Base-by-base conservation (phyloP, 2,329 filamentous ascomycete species). In the Thelonectria discophora region DNA sequence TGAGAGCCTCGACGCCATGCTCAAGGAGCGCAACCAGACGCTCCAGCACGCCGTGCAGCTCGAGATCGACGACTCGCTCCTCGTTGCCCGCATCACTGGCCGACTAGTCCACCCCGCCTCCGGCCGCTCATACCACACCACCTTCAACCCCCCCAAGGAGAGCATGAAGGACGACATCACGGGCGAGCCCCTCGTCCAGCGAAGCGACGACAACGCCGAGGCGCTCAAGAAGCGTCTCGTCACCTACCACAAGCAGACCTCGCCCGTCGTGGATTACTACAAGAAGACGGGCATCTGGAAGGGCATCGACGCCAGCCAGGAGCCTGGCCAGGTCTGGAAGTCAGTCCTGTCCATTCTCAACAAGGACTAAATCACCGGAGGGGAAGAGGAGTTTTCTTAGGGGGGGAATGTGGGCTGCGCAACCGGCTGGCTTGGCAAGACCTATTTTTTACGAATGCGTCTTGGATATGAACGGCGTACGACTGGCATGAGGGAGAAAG, bases 271-370 rank as follows among this genome's bases (percentile, higher is more conserved):
- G 65, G 86, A 88, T 61, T 99, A 99, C 86, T 99, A 99, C 88
- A 91, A 96, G 82, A 93, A 93, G 81, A 97, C 92, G 51, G 94
- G 94, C 71, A 97, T 99, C 84, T 99, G 95, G 95, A 90, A 90
- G 79, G 90, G 91, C 65, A 88, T 99, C 73, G 95, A 99, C 78
- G 95, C 95, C 67, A 96, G 92, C 83, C 93, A 99, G 84, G 90
- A 97, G 81, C 95, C 95, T 18, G 92, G 92, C 49, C 90, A 94
- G 79, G 95, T 99, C 65, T 99, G 95, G 95, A 94, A 93, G 85
- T 92, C 89, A 78, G 83, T 99, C 78, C 84, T 98, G 65, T 87
- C 88, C 73, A 89, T 97, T 72, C 94, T 99, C 75, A 84, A 87
- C 72, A 80, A 80, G 74, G 51, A 39, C 50, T 58, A 50, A 20